phyloP scores from a whole-genome alignment of 768 basidiomycete species.

The Kockovaella imperatae region DNA sequence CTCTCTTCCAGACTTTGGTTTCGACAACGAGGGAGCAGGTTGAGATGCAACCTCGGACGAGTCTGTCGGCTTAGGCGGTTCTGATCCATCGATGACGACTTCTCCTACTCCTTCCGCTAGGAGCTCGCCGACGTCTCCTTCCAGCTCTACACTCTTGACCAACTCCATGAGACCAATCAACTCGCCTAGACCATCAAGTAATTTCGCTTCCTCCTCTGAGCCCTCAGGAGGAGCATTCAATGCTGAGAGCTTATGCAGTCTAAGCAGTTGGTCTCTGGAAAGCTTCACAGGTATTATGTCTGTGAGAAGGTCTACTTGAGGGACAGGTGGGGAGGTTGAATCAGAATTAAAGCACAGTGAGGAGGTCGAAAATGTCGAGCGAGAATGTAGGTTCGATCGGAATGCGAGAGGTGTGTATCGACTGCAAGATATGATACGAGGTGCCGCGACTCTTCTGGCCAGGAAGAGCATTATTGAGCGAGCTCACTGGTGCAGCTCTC shows the following conservation, averaged over 20 bases:
- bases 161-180: conserved; percentile 30
- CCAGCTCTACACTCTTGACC: conserved; percentile 25
- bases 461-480: too few relatives aligned
- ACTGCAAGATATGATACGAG: too few relatives aligned
- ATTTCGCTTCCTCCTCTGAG: conserved; percentile 18
- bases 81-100: conserved; percentile 13
- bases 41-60: neutral
- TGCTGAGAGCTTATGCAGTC: conserved; percentile 29
- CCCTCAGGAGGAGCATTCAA: conserved; percentile 22
- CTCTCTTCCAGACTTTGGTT: conserved; percentile 8
- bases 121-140: conserved; percentile 8
- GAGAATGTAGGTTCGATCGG: too few relatives aligned
- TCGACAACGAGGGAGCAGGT: neutral
- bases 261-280: too few relatives aligned
- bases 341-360: neutral
- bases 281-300: too few relatives aligned
- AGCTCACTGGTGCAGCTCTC: too few relatives aligned
- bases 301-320: neutral
- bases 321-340: conserved; percentile 6
- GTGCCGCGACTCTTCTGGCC: too few relatives aligned
- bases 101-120: conserved; percentile 21
- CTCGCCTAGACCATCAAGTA: conserved; percentile 17
- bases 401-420: too few relatives aligned
- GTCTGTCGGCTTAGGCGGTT: neutral
- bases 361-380: neutral